Percentiles rank a stretch among this genome's conserved stretches.
Evolutionary conservation across 2,329 filamentous ascomycete species (phyloP).

Genomic region (Didymellaceae sp.): DNA sequence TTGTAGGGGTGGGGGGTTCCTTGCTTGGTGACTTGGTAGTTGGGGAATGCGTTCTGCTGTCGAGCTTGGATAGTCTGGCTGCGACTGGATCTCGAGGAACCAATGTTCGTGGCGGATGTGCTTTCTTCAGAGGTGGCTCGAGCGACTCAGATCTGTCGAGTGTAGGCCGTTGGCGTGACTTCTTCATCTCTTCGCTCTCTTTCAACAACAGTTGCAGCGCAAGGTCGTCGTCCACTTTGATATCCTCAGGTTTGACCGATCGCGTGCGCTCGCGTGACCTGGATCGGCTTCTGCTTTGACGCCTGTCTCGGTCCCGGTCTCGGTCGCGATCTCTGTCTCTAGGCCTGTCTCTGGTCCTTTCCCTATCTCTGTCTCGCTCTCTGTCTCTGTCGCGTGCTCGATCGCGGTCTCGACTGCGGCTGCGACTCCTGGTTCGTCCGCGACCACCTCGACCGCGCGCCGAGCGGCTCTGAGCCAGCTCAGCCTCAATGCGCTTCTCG

Average conservation of each 20-base stretch:
- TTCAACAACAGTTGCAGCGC: constrained; percentile 45
- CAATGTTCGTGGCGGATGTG: constrained; percentile 44
- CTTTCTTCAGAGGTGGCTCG: constrained; percentile 48
- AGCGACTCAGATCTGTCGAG: constrained; percentile 49
- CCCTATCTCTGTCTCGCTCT: constrained; percentile 28
- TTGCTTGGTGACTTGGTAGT: constrained; percentile 35
- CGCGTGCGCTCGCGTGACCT: constrained; percentile 33
- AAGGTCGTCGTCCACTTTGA: constrained; percentile 49
- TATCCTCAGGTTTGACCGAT: constrained; percentile 40
- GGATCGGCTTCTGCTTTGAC: constrained; percentile 28
- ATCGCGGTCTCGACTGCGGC: constrained; percentile 30
- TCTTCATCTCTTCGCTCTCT: constrained; percentile 49
- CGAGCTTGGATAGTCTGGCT: constrained; percentile 38
- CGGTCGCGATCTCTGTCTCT: constrained; percentile 38
- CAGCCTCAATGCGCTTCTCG: constrained; percentile 51
- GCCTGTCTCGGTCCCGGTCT: constrained; percentile 33
- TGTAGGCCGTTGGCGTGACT: constrained; percentile 43
- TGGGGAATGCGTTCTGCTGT: constrained; percentile 37
- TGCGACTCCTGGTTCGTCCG: constrained; percentile 36
- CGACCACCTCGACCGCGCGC: constrained; percentile 39
- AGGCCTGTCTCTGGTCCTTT: constrained; percentile 29
- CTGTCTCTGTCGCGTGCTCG: constrained; percentile 31
- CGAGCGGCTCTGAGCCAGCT: constrained; percentile 60
- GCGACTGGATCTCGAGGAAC: constrained; percentile 44
- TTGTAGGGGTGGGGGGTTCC: constrained; percentile 26